These are phyloP conservation scores for Microdochium paspali DNA, from an alignment of 2,329 filamentous ascomycete species.

Conservation along the genomic window DNA sequence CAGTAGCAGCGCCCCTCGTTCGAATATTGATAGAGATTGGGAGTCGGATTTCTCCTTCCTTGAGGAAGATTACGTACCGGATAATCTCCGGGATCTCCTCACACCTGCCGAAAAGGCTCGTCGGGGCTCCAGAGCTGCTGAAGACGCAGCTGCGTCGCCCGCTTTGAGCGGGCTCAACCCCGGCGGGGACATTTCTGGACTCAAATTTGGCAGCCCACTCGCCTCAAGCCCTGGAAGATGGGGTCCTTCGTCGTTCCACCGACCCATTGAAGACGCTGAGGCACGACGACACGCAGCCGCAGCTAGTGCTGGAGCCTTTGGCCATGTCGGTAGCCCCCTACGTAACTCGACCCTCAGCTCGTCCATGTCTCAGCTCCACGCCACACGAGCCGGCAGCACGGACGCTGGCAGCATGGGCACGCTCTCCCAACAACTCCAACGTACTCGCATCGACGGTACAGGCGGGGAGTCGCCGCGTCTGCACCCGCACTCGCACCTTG, in stretches of 20 bases:
- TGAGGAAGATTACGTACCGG: constrained; percentile 83
- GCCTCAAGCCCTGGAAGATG: constrained; percentile 52
- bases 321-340: constrained; percentile 56
- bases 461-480: constrained; percentile 34
- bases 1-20: constrained; percentile 59
- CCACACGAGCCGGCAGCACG: constrained; percentile 30
- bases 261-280: constrained; percentile 50
- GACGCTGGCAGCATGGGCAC: constrained; percentile 45
- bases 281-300: constrained; percentile 36
- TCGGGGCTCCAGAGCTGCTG: constrained; percentile 47
- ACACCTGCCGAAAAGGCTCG: constrained; percentile 60
- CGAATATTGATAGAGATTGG: constrained; percentile 55
- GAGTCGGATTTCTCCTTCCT: constrained; percentile 61
- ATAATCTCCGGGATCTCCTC: constrained; percentile 54
- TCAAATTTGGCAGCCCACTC: constrained; percentile 52
- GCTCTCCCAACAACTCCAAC: constrained; percentile 53
- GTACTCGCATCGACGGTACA: constrained; percentile 42
- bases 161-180: constrained; percentile 7
- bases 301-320: constrained; percentile 37
- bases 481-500: constrained; percentile 35
- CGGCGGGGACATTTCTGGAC: constrained; percentile 31
- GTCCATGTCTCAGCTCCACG: constrained; percentile 34
- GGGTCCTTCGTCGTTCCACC: constrained; percentile 46
- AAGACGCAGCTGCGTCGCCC: constrained; percentile 37
- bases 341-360: constrained; percentile 53